Base-by-base conservation (phyloP, 192 early-diverging fungal species). In the Hyaloraphidium curvatum region DNA sequence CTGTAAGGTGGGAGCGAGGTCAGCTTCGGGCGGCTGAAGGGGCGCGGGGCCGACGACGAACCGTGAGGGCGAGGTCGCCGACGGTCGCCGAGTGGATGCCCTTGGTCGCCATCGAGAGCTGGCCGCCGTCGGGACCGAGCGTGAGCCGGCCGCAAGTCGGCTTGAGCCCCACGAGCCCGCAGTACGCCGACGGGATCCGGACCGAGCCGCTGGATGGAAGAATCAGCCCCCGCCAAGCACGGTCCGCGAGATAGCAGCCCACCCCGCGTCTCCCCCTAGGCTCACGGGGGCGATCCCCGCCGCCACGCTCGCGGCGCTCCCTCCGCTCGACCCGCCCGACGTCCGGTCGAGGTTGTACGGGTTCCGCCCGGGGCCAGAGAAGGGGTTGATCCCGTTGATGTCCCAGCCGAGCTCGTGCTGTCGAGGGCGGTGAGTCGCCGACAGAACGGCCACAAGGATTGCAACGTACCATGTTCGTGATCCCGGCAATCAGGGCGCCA, bases 391-490 rank as follows among this genome's bases (percentile, higher is more conserved):
- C 7, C 25, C 25, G 5, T 4, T 11, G 43, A 48, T 25, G 19
- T 48, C 43, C 7, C 14, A 48, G 7, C 43, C 35, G 11, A 17
- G 17, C n/a, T n/a, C n/a, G n/a, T n/a, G n/a, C n/a, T n/a, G n/a
- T n/a, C n/a, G n/a, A n/a, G n/a, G n/a, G n/a, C n/a, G n/a, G n/a
- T n/a, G n/a, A n/a, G n/a, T n/a, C n/a, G n/a, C n/a, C n/a, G n/a
- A n/a, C n/a, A n/a, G n/a, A n/a, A n/a, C n/a, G n/a, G n/a, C n/a
- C n/a, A n/a, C n/a, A n/a, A n/a, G n/a, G n/a, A n/a, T n/a, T n/a
- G n/a, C n/a, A n/a, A n/a, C n/a, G n/a, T n/a, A n/a, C 17, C 43
- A 48, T 48, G 43, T 48, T 48, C 4, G 43, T 48, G 9, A 25
- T 19, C 19, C 43, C 43, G 7, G 25, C 7, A 48, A 48, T 25